These are phyloP conservation scores for Hypoxylon rickii DNA, from an alignment of 495 filamentous ascomycete species.

Conservation along the genomic window DNA sequence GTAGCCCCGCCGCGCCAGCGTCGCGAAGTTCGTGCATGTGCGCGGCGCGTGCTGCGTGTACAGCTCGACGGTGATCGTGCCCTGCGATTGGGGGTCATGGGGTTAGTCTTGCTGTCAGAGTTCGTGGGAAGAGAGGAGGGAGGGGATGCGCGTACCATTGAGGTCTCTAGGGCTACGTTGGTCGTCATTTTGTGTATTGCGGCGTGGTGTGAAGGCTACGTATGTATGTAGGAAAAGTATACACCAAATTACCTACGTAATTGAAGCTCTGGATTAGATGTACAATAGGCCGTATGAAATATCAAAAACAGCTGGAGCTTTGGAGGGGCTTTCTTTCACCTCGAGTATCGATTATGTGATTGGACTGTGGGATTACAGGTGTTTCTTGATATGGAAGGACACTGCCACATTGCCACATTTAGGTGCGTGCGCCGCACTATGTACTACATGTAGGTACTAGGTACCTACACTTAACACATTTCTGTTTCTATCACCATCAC, in stretches of 20 bases:
- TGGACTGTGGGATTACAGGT: slow-evolving; percentile 1
- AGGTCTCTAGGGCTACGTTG: slow-evolving; percentile 77
- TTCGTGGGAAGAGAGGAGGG: too few relatives aligned
- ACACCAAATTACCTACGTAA: not conserved
- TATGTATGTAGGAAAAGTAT: not conserved
- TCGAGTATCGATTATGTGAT: slow-evolving; percentile 3
- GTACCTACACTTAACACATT: not conserved
- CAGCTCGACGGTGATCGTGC: slow-evolving; percentile 84
- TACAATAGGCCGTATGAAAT: not conserved
- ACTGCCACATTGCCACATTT: too few relatives aligned
- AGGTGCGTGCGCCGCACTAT: too few relatives aligned
- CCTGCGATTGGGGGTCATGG: too few relatives aligned
- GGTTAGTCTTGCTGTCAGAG: too few relatives aligned
- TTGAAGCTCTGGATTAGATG: not conserved
- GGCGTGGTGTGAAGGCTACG: not conserved
- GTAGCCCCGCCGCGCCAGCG: slow-evolving; percentile 78
- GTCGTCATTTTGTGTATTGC: slow-evolving; percentile 64
- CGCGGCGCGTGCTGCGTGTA: slow-evolving; percentile 61
- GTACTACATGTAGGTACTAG: not conserved
- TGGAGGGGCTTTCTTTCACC: slow-evolving; percentile 22
- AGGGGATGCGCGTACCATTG: slow-evolving; percentile 63
- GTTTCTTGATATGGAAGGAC: not conserved
- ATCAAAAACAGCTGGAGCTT: slow-evolving; percentile 10
- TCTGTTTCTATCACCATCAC: too few relatives aligned
- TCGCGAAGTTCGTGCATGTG: slow-evolving; percentile 88